A percentile compares a stretch with the other conserved stretches of the same genome.
These are phyloP conservation scores for Globisporangium lucens DNA, from an alignment of 352 stramenopile genomes.

Conservation along the genomic window DNA sequence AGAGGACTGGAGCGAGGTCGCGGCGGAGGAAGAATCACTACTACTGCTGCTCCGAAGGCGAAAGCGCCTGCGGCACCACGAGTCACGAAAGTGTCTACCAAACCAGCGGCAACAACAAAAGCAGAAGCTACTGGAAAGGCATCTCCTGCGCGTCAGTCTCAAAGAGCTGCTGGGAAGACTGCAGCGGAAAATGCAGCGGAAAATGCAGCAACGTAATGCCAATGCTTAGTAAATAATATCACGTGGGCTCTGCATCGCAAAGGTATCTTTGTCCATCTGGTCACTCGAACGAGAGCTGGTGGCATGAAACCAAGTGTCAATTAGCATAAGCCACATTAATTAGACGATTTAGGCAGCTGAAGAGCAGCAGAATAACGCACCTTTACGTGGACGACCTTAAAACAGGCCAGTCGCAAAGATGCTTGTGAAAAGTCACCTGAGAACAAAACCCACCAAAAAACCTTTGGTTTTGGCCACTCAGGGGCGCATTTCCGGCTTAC, in stretches of 20 bases:
- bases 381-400: constrained; percentile 9
- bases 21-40: not conserved
- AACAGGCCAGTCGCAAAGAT: not conserved
- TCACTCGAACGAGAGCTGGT: not conserved
- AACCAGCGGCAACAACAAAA: not conserved
- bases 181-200: not conserved
- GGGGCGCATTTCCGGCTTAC: constrained; percentile 16
- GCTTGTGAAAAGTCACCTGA: constrained; percentile 14
- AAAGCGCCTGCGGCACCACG: not conserved
- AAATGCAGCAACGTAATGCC: not conserved
- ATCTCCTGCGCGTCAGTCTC: not conserved
- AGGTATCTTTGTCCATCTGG: not conserved
- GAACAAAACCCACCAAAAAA: constrained; percentile 11
- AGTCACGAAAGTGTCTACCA: not conserved
- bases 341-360: not conserved
- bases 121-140: not conserved
- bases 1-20: constrained; percentile 5
- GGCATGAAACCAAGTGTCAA: not conserved
- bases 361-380: not conserved
- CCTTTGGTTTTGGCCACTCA: constrained; percentile 8
- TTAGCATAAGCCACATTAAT: not conserved
- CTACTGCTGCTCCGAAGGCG: not conserved
- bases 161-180: not conserved
- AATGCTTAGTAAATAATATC: not conserved
- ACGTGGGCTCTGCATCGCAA: not conserved